Evolutionary conservation across 345 rosid genomes (phyloP).

Genomic region (Bruguiera sexangula): DNA sequence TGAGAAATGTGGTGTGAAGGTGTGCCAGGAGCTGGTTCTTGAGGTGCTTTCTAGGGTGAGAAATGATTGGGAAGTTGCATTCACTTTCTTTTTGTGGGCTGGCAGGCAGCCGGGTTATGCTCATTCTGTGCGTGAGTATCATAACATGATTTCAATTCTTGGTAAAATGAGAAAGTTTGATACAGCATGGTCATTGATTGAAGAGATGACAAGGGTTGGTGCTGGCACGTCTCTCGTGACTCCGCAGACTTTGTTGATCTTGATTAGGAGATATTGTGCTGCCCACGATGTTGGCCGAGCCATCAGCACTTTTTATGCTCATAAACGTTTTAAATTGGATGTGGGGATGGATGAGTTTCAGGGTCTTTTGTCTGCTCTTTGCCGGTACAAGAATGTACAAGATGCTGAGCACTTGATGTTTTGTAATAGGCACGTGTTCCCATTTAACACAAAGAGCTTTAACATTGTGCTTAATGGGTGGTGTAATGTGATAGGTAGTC

Average conservation of each 20-base stretch:
- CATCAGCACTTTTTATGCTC: conserved; percentile 71
- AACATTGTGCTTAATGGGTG: conserved; percentile 86
- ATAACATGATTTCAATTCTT: conserved; percentile 75
- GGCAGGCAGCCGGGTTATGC: conserved; percentile 58
- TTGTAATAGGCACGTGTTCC: conserved; percentile 63
- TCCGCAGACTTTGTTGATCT: conserved; percentile 72
- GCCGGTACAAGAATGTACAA: conserved; percentile 85
- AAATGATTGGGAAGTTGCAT: conserved; percentile 84
- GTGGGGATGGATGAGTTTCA: conserved; percentile 78
- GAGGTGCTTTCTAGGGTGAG: conserved; percentile 70
- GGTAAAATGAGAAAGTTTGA: conserved; percentile 89
- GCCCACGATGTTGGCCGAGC: conserved; percentile 79
- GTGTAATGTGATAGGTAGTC: conserved; percentile 78
- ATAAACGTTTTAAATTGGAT: conserved; percentile 57
- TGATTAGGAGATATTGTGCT: conserved; percentile 87
- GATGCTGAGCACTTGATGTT: conserved; percentile 90
- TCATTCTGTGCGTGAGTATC: conserved; percentile 58
- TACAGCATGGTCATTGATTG: conserved; percentile 82
- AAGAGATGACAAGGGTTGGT: conserved; percentile 66
- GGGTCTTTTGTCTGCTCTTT: conserved; percentile 80
- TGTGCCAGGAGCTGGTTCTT: conserved; percentile 53
- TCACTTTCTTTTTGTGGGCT: conserved; percentile 85
- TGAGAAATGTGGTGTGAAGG: conserved; percentile 51
- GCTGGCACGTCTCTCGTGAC: conserved; percentile 55
- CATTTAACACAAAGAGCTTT: conserved; percentile 71